phyloP scores from a whole-genome alignment of 805 yeast species.

The Lachancea sp. region DNA sequence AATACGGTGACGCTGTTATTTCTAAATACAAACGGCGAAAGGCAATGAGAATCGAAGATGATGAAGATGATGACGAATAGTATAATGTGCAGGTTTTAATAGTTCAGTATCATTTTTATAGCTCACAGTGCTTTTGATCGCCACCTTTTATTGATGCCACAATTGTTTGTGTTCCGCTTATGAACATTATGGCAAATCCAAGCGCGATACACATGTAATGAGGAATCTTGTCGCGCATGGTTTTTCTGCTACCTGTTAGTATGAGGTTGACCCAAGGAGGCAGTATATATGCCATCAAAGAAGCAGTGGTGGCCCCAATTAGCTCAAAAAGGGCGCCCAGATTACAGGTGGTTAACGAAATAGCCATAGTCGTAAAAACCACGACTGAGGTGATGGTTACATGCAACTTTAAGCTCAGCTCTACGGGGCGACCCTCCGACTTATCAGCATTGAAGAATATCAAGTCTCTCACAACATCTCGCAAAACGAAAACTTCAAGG shows the following conservation, averaged over 20 bases:
- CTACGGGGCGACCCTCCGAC: conserved; percentile 33
- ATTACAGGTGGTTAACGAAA: conserved; percentile 76
- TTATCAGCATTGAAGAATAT: conserved; percentile 30
- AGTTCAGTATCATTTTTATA: conserved; percentile 5
- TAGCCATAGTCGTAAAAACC: conserved; percentile 63
- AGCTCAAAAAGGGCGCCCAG: conserved; percentile 84
- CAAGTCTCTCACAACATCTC: conserved; percentile 77
- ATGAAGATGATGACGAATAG: neutral
- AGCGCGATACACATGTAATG: conserved; percentile 57
- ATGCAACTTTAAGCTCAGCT: conserved; percentile 46
- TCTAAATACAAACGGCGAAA: neutral
- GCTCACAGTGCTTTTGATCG: conserved; percentile 46
- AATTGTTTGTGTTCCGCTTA: conserved; percentile 75
- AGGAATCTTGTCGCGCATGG: conserved; percentile 43
- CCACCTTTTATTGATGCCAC: conserved; percentile 37
- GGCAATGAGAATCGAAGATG: neutral
- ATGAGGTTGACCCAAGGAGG: conserved; percentile 82
- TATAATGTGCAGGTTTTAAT: neutral
- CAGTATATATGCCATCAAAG: conserved; percentile 82
- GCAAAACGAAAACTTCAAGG: conserved; percentile 78
- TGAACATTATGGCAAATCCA: conserved; percentile 70
- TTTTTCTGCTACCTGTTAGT: conserved; percentile 44
- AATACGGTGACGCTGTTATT: neutral
- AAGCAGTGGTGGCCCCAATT: conserved; percentile 90
- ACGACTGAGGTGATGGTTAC: conserved; percentile 56